phyloP scores from a whole-genome alignment of 2,329 filamentous ascomycete species.

The Bipolaris sorokiniana region DNA sequence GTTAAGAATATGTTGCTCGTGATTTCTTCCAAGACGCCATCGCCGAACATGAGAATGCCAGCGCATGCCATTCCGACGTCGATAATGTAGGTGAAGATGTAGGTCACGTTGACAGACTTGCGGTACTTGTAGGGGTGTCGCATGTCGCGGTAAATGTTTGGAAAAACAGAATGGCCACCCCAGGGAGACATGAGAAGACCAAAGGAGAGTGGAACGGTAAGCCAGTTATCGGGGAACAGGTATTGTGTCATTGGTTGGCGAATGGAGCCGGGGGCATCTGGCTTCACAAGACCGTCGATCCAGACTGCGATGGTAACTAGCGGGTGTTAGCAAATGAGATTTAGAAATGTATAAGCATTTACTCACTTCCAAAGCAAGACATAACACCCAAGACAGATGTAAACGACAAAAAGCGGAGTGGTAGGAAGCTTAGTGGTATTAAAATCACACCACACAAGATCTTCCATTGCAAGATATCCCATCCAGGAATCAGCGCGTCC shows the following conservation, averaged over 20 bases:
- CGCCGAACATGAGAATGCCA: conserved; percentile 93
- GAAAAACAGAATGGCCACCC: conserved; percentile 78
- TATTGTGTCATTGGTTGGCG: conserved; percentile 79
- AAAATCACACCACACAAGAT: conserved; percentile 78
- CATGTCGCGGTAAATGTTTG: conserved; percentile 82
- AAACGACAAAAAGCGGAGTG: conserved; percentile 82
- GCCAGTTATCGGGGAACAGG: conserved; percentile 84
- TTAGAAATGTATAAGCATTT: neutral
- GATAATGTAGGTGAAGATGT: conserved; percentile 82
- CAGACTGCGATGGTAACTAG: conserved; percentile 83
- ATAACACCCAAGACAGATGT: conserved; percentile 93
- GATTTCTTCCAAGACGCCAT: conserved; percentile 84
- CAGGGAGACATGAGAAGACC: conserved; percentile 86
- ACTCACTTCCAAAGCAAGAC: conserved; percentile 84
- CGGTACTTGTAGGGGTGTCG: conserved; percentile 82
- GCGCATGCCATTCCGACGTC: conserved; percentile 82
- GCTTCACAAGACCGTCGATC: conserved; percentile 85
- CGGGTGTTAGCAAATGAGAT: conserved; percentile 34
- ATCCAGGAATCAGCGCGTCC: conserved; percentile 74
- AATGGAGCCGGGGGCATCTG: conserved; percentile 79
- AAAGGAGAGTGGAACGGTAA: conserved; percentile 83
- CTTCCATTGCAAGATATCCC: conserved; percentile 79
- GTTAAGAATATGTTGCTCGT: conserved; percentile 86
- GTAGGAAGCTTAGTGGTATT: conserved; percentile 82
- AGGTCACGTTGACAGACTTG: conserved; percentile 77